These are phyloP conservation scores for Arachis hypogaea DNA, from an alignment of 306 rosid genomes.

Conservation along the genomic window DNA sequence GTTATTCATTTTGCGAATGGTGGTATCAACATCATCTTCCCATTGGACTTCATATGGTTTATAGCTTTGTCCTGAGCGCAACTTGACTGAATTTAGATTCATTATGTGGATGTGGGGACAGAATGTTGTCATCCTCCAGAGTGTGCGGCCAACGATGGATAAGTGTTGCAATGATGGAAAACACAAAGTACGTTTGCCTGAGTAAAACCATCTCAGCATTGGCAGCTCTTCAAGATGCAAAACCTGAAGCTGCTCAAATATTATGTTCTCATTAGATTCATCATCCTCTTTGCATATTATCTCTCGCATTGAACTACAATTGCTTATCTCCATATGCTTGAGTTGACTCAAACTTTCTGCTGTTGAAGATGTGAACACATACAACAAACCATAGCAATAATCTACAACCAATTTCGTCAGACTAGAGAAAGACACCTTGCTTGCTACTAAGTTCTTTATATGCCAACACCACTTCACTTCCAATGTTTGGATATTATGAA, in stretches of 20 bases:
- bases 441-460: conserved; percentile 6
- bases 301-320: conserved; percentile 14
- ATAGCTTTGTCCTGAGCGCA: background rate
- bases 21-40: conserved; percentile 5
- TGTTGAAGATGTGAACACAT: conserved; percentile 21
- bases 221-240: background rate
- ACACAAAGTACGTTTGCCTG: conserved; percentile 8
- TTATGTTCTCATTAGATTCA: too few species aligned
- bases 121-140: conserved; percentile 7
- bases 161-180: background rate
- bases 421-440: conserved; percentile 14
- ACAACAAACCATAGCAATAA: background rate
- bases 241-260: background rate
- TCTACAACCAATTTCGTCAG: background rate
- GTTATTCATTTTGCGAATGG: background rate
- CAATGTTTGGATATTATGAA: conserved; percentile 13
- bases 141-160: too few species aligned
- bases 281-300: too few species aligned
- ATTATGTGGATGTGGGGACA: background rate
- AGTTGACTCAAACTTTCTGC: conserved; percentile 28
- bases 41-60: background rate
- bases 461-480: background rate
- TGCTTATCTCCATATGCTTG: background rate
- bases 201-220: background rate
- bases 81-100: background rate